Percentiles rank a stretch among this genome's conserved stretches.
Evolutionary conservation across 176 grass and related monocot species (phyloP).

Genomic region (Carex pumila): DNA sequence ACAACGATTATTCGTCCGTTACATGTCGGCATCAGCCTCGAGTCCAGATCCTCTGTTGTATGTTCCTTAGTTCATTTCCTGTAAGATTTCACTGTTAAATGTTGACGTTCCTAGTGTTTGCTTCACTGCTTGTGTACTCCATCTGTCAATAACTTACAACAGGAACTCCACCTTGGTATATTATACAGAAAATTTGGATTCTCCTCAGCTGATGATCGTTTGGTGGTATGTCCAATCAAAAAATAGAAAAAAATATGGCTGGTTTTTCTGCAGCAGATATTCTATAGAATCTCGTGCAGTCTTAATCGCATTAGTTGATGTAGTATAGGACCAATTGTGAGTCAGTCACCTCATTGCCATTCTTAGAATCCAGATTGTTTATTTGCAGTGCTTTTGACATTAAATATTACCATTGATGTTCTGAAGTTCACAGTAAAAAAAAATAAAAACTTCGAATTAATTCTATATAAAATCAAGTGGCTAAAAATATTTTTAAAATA

Average conservation of each 20-base stretch:
- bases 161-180: not conserved
- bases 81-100: not conserved
- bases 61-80: not conserved
- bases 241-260: no score
- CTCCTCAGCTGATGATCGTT: not conserved
- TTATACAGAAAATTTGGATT: not conserved
- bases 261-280: not conserved
- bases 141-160: not conserved
- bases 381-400: no score
- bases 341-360: no score
- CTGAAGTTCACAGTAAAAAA: no score
- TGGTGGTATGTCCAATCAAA: not conserved
- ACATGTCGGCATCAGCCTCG: not conserved
- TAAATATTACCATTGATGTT: no score
- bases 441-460: no score
- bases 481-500: no score
- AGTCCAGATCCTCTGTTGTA: not conserved
- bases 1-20: not conserved
- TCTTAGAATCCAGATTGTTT: no score
- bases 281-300: not conserved
- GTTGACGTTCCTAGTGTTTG: no score
- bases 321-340: no score
- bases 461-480: no score
- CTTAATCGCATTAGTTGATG: not conserved
- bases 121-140: no score